These are phyloP conservation scores for Penicillium desertorum DNA, from an alignment of 495 filamentous ascomycete genomes.

Conservation along the genomic window DNA sequence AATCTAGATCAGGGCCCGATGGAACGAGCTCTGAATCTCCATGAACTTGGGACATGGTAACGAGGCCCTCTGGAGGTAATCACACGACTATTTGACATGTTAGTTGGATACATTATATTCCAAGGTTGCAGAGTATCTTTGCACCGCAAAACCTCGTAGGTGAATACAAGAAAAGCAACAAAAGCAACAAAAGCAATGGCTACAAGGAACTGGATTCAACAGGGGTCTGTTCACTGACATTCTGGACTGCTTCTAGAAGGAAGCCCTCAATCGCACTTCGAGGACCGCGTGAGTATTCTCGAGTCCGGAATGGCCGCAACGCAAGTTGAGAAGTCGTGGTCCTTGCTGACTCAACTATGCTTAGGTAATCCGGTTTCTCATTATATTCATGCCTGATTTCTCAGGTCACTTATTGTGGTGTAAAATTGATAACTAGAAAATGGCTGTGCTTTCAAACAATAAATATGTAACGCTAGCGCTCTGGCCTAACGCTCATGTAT, in stretches of 20 bases:
- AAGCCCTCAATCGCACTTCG: constrained; percentile 39
- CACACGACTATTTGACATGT: constrained; percentile 45
- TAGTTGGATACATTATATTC: constrained; percentile 27
- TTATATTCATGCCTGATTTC: not conserved
- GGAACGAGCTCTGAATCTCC: constrained; percentile 64
- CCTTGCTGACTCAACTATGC: constrained; percentile 1
- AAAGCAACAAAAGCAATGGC: constrained; percentile 10
- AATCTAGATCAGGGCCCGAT: constrained; percentile 50
- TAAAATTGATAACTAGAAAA: not conserved
- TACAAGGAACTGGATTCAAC: constrained; percentile 11
- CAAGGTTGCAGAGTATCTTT: not conserved
- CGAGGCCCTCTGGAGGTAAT: constrained; percentile 27
- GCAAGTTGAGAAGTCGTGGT: constrained; percentile 35
- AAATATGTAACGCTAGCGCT: too few species aligned
- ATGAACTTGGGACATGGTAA: constrained; percentile 79
- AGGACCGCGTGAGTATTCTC: constrained; percentile 54
- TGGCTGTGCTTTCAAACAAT: not conserved
- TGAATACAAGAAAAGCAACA: constrained; percentile 1
- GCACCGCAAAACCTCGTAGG: constrained; percentile 1
- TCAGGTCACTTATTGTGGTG: not conserved
- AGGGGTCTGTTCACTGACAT: constrained; percentile 27
- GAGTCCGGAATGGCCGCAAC: constrained; percentile 47
- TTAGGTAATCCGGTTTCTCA: not conserved
- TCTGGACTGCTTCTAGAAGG: constrained; percentile 36
- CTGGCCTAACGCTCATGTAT: too few species aligned